Base-by-base conservation (phyloP, 305 asterid genomes). In the Salvia sclarea region DNA sequence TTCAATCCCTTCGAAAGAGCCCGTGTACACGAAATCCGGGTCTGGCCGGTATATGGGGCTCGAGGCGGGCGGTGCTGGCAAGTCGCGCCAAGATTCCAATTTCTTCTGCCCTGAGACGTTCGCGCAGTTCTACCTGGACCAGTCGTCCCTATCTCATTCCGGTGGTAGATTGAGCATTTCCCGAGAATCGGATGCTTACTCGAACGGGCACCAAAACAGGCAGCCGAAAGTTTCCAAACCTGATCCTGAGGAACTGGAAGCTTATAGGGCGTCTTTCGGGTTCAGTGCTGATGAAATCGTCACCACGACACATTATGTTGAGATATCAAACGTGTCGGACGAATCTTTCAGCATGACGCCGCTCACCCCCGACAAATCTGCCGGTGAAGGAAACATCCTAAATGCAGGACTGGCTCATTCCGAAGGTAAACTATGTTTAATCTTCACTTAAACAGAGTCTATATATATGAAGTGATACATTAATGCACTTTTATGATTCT, bases 201-300 rank as follows among this genome's bases (percentile, higher is more conserved):
- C 96, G 24, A 87, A 85, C 35, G 87, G 75, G 69, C 81, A 72
- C 71, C 96, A 86, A 56, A 95, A 76, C 64, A 75, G 95, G 82
- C 96, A 79, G 80, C 79, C 59, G 57, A 95, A 83, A 73, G 72
- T 80, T 66, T 74, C 75, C 62, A 95, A 88, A 69, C 87, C 84
- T 11, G 99, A 95, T 70, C 86, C 76, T 13, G 98, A 95, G 79
- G 99, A 95, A 72, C 71, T 91, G n/a, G 99, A 95, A 81, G 99
- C 99, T 60, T 95, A 95, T 74, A 79, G 99, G 79, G 98, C 99
- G 6, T 95, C 99, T 11, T 95, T 95, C 40, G 99, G 98, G 75
- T 95, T 95, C 83, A 95, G 99, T 75, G 99, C 99, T 12, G 99
- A 95, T 82, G 99, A 95, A 64, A 85, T 95, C 64, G 85, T 92